A percentile compares a stretch with the other conserved stretches of the same genome.
phyloP scores from a whole-genome alignment of 192 early-diverging fungal genomes.

The Linnemannia exigua region DNA sequence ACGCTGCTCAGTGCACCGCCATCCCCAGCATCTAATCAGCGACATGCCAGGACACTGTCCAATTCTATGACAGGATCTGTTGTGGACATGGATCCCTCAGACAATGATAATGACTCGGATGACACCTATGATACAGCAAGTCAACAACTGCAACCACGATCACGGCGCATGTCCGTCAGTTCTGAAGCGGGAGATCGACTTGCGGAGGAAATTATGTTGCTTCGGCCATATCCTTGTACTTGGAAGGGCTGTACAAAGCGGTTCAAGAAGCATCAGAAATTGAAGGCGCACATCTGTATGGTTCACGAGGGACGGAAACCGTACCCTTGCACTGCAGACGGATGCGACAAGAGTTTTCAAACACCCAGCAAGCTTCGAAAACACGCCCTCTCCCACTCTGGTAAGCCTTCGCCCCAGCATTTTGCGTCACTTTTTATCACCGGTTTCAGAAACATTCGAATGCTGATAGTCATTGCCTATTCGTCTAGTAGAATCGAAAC shows the following conservation, averaged over 20 bases:
- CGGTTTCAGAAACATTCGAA: not conserved
- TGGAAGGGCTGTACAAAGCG: conserved; percentile 55
- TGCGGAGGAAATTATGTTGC: conserved; percentile 31
- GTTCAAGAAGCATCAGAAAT: conserved; percentile 54
- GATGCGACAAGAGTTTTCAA: conserved; percentile 56
- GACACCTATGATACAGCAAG: not conserved
- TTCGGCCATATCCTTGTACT: conserved; percentile 45
- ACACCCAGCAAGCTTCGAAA: conserved; percentile 53
- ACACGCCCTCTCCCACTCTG: conserved; percentile 47
- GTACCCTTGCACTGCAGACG: conserved; percentile 49
- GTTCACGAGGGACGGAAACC: conserved; percentile 58
- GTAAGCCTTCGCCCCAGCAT: conserved; percentile 13
- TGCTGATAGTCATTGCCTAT: not conserved
- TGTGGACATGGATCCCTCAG: not conserved
- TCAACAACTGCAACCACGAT: not conserved
- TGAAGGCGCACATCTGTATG: conserved; percentile 57
- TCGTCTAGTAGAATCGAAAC: conserved; percentile 24
- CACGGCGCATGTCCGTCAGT: not conserved
- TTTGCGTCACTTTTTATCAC: not conserved
- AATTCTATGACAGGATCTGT: not conserved
- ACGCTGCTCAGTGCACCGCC: not conserved
- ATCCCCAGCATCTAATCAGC: not conserved
- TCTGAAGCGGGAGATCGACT: conserved; percentile 3
- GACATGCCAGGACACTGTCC: not conserved
- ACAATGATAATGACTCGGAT: not conserved